A percentile compares a stretch with the other conserved stretches of the same genome.
phyloP scores from a whole-genome alignment of 208 protist species.

The Leishmania turanica region DNA sequence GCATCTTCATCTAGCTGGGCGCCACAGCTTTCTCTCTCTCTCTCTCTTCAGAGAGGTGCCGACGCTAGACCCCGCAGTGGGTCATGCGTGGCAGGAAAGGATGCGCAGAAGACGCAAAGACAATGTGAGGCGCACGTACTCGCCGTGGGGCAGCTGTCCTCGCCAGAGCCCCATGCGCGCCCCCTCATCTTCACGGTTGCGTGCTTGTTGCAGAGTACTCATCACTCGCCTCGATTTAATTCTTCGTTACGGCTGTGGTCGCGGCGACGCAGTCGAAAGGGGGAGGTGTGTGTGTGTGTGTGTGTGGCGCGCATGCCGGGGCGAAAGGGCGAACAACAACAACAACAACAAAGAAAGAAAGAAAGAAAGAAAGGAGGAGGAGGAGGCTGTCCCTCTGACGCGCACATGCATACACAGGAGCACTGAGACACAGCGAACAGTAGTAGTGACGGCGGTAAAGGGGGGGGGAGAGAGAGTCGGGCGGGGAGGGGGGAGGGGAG shows the following conservation, averaged over 20 bases:
- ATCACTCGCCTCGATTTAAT: background rate
- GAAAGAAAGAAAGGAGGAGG: no score
- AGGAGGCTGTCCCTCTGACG: no score
- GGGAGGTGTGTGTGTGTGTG: no score
- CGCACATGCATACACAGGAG: no score
- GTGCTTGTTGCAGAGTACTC: background rate
- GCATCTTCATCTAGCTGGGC: background rate
- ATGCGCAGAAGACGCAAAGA: background rate
- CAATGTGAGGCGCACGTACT: background rate
- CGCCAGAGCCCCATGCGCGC: background rate
- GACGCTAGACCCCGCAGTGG: background rate
- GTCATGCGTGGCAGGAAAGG: background rate
- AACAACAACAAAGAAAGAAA: no score
- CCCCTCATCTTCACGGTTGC: background rate
- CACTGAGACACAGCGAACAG: no score
- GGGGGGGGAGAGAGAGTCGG: background rate
- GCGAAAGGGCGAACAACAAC: no score
- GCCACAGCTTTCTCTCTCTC: background rate
- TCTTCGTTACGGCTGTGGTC: background rate
- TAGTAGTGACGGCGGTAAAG: background rate
- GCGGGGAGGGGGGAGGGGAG: background rate
- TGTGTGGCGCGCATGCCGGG: no score
- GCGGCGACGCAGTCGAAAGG: no score
- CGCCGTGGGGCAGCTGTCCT: background rate
- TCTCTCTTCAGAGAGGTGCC: background rate